Evolutionary conservation across 2,329 filamentous ascomycete genomes (phyloP).

Genomic region (Calonectria naviculata): DNA sequence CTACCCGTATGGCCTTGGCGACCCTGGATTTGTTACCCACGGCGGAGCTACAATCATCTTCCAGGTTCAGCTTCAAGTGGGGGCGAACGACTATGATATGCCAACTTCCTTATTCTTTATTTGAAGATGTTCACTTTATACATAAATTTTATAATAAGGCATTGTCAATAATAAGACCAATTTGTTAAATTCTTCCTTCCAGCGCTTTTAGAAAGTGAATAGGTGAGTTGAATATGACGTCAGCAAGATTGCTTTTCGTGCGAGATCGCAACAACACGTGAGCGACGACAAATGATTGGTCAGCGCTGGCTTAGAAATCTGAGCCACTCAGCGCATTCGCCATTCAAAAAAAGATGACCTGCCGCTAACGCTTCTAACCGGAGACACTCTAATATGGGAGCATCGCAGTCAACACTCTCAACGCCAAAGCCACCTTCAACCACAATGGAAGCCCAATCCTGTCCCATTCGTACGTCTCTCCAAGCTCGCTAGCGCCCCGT

Average conservation of each 20-base stretch:
- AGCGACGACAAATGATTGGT: constrained; percentile 43
- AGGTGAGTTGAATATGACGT: constrained; percentile 37
- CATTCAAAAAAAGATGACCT: constrained; percentile 36
- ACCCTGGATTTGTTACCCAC: constrained; percentile 4
- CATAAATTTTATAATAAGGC: too few relatives aligned
- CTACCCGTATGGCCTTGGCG: too few relatives aligned
- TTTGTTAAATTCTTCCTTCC: neutral
- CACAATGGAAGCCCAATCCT: constrained; percentile 47
- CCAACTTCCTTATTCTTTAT: too few relatives aligned
- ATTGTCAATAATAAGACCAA: too few relatives aligned
- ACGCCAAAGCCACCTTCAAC: constrained; percentile 17
- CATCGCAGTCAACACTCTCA: constrained; percentile 31
- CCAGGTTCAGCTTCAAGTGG: constrained; percentile 2
- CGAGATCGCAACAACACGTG: constrained; percentile 43
- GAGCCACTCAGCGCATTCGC: constrained; percentile 32
- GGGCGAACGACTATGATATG: neutral
- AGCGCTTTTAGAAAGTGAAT: neutral
- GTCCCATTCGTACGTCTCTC: constrained; percentile 39
- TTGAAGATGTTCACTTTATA: too few relatives aligned
- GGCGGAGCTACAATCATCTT: neutral
- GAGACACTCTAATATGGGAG: constrained; percentile 25
- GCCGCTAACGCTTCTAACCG: constrained; percentile 21
- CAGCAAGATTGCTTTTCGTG: constrained; percentile 29
- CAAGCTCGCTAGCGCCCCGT: neutral
- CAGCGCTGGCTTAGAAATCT: constrained; percentile 46